These are phyloP conservation scores for Trametes cubensis DNA, from an alignment of 768 basidiomycete genomes.

Conservation along the genomic window DNA sequence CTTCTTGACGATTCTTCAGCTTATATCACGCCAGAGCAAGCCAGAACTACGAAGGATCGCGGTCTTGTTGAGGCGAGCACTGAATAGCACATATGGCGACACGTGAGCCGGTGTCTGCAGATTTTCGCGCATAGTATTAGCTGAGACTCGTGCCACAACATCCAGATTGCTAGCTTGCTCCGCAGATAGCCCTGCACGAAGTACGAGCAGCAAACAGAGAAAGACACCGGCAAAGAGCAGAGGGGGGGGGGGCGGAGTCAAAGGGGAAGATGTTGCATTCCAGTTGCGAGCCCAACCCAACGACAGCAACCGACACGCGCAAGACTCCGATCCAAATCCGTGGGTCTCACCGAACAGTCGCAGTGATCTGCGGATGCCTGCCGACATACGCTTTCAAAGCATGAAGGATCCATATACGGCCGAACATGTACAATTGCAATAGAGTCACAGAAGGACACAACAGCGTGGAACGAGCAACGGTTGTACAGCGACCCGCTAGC, in stretches of 20 bases:
- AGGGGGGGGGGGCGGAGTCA: background rate
- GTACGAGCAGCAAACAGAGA: background rate
- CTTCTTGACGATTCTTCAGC: no score
- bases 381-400: background rate
- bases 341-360: no score
- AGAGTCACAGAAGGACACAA: constrained; percentile 15
- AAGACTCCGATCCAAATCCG: background rate
- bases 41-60: no score
- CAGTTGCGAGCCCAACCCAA: background rate
- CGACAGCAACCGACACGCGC: constrained; percentile 3
- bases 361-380: no score
- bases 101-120: no score
- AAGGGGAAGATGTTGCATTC: background rate
- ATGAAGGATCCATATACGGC: background rate
- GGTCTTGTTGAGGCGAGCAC: no score
- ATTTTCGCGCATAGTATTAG: no score
- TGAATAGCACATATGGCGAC: no score
- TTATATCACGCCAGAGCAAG: no score
- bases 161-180: no score
- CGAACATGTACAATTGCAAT: constrained; percentile 15
- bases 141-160: no score
- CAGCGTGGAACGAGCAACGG: constrained; percentile 11
- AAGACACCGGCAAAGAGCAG: background rate
- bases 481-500: constrained; percentile 16
- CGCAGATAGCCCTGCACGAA: no score